Evolutionary conservation across 2,329 filamentous ascomycete genomes (phyloP).

Genomic region (Phialophora expanda): DNA sequence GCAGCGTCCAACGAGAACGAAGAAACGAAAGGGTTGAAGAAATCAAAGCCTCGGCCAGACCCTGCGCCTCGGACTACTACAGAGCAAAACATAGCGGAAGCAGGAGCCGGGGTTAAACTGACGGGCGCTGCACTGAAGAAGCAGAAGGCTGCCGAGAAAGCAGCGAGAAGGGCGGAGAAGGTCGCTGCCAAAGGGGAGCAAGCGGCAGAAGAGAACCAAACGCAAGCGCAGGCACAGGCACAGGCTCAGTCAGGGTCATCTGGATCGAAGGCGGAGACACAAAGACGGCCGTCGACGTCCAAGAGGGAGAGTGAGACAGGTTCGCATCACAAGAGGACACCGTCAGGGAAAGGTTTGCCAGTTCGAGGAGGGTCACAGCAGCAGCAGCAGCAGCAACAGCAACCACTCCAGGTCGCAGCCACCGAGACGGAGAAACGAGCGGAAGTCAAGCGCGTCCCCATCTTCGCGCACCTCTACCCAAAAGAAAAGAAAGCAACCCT

Average conservation of each 20-base stretch:
- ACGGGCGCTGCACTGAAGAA: conserved; percentile 79
- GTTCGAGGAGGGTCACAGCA: conserved; percentile 44
- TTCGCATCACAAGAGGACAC: conserved; percentile 44
- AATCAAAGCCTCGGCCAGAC: conserved; percentile 27
- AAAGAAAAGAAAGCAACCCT: conserved; percentile 71
- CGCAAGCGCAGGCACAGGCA: conserved; percentile 36
- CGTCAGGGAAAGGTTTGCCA: conserved; percentile 37
- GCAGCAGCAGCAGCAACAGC: conserved; percentile 29
- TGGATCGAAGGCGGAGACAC: conserved; percentile 41
- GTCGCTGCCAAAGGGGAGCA: conserved; percentile 56
- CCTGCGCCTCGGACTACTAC: conserved; percentile 25
- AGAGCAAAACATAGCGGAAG: conserved; percentile 38
- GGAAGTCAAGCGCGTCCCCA: conserved; percentile 66
- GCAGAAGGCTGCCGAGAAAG: conserved; percentile 87
- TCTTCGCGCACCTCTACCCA: conserved; percentile 84
- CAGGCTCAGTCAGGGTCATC: conserved; percentile 36
- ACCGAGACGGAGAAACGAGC: conserved; percentile 43
- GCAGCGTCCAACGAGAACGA: conserved; percentile 18
- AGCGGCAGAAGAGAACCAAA: conserved; percentile 18
- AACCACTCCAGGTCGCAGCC: conserved; percentile 42
- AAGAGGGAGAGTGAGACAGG: conserved; percentile 41
- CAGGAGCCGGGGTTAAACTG: conserved; percentile 45
- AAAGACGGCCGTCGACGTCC: conserved; percentile 33
- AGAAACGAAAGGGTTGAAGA: conserved; percentile 22
- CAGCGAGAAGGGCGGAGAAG: conserved; percentile 76